Conservation (phyloP, 148 eudicot species). For the Diospyros lotus region DNA sequence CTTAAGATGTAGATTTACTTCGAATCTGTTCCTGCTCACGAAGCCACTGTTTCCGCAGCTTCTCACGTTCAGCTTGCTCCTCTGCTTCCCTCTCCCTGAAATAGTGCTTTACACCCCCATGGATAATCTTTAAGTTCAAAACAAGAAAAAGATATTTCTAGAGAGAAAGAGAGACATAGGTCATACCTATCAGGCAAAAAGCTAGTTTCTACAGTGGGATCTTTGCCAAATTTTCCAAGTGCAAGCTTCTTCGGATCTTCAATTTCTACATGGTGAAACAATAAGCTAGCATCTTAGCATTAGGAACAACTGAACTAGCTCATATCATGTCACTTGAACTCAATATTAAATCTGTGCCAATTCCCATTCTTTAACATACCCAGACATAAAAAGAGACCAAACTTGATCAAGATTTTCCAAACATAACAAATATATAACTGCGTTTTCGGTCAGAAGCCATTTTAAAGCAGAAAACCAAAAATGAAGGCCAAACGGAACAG, state of each 20-base stretch:
- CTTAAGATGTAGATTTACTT: constrained; percentile 38
- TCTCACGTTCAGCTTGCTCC: constrained; percentile 95
- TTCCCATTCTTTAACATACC: background rate
- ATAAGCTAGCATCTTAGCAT: background rate
- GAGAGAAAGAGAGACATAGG: constrained; percentile 21
- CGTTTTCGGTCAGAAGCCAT: background rate
- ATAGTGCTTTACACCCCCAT: constrained; percentile 41
- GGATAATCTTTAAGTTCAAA: constrained; percentile 22
- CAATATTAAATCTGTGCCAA: background rate
- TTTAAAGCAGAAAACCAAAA: background rate
- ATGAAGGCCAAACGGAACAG: too few relatives aligned
- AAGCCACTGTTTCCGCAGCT: constrained; percentile 75
- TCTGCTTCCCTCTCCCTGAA: constrained; percentile 96
- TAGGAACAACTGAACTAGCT: background rate
- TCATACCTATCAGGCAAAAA: constrained; percentile 93
- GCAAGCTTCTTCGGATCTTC: constrained; percentile 36
- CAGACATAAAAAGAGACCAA: background rate
- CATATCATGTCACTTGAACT: background rate
- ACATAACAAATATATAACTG: background rate
- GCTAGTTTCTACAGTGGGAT: constrained; percentile 96
- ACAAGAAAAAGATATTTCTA: constrained; percentile 1
- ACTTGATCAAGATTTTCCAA: background rate
- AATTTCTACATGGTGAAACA: constrained; percentile 28
- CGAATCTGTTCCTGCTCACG: constrained; percentile 73
- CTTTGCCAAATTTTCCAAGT: constrained; percentile 78